Evolutionary conservation across 2,329 filamentous ascomycete species (phyloP), one percentile per base, ranked within the genome.

Genomic region (Aulographum hederae): DNA sequence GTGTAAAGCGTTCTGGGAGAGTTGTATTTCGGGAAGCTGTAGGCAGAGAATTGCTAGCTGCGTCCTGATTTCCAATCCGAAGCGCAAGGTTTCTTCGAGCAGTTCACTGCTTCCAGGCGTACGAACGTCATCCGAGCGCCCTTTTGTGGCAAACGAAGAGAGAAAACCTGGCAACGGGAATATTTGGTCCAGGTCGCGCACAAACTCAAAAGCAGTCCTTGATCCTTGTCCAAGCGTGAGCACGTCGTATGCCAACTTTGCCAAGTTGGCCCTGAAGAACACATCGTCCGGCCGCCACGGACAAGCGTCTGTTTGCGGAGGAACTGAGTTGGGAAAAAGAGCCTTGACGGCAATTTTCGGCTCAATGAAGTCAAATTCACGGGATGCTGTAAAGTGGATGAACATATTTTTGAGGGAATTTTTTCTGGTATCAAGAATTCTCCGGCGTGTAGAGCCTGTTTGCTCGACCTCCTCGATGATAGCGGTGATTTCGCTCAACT

Each of bases 11-110:
- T 44, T 41, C 10, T 56, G 43, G 3, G 61, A 55, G 37, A 60
- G 43, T 28, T 56, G 61, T 34, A 10, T 25, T 5, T 39, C 39
- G 2, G 39, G 37, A 4, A 46, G 40, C 18, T 48, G 34, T 19
- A 65, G 43, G 4, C 52, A 44, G 12, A 52, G 38, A 26, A 70
- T 60, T n/a, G 60, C 50, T 5, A 57, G 50, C 38, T 73, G 68
- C 2, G 67, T 71, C 2, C 67, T 58, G 15, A 73, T 52, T 5
- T 66, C 61, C 5, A 72, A 43, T 2, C 56, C 62, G 14, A 70
- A 39, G 4, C 56, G 43, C 33, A 68, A 61, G 0, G 61, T 65
- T 27, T 55, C 39, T 32, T 54, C 30, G 11, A 50, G 37, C 5
- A 67, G 39, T 2, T 34, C 38, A 38, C 59, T 66, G 4, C 51